Evolutionary conservation across 2,329 filamentous ascomycete species (phyloP), one percentile per base, ranked within the genome.

Genomic region (Aspergillus awamori): DNA sequence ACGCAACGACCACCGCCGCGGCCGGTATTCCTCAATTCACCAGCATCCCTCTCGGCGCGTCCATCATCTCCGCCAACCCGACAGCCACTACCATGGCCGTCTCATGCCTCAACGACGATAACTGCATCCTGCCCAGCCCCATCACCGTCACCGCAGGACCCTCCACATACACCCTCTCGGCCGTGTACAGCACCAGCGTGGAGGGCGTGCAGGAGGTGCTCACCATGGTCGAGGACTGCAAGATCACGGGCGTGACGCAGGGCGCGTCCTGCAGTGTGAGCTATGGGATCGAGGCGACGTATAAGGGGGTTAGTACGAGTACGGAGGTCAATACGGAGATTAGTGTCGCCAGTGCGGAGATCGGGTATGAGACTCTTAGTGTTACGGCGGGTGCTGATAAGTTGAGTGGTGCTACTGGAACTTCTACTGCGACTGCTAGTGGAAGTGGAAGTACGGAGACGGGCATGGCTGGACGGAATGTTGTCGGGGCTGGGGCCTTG

Each of bases 91-190:
- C 63, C 15, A 48, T 66, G 15, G 64, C 64, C 28, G 8, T 69
- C 3, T 48, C 59, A 8, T 69, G 67, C 45, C 39, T 54, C 6
- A 24, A 22, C 17, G 26, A 52, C 36, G 43, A 26, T 6, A 22
- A 20, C 30, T 69, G 66, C 57, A 53, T 28, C 3, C 52, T 62
- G 7, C 38, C 54, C 4, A 58, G 56, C 13, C 66, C 65, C 2
- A 11, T 65, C 10, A 69, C 67, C 53, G 24, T 66, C 3, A 67
- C 65, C 24, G 55, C 65, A 39, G 66, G 67, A 4, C 66, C 65
- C 8, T 69, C 67, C 11, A 69, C 66, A 52, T 66, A 56, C 36
- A 55, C 55, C 24, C 26, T 63, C 22, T 59, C 53, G 20, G 63
- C 63, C n/a, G 53, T 61, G 24, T 61, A 59, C 36, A 20, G 64